These are phyloP conservation scores for Polygonum maritimum DNA, from an alignment of 148 eudicot genomes.

Conservation along the genomic window DNA sequence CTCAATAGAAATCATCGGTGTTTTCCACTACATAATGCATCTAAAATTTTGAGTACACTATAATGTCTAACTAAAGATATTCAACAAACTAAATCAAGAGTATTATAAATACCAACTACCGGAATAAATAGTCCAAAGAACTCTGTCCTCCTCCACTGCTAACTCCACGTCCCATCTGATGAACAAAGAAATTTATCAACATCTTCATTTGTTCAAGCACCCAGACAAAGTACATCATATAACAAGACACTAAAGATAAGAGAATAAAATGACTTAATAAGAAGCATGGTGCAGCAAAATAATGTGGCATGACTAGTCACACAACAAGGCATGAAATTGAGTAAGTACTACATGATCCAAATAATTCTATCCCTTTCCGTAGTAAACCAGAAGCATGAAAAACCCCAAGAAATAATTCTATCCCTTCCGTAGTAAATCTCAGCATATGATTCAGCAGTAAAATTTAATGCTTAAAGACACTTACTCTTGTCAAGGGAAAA, in stretches of 20 bases:
- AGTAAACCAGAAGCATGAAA: no score
- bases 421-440: no score
- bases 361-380: no score
- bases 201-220: not conserved
- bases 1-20: no score
- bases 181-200: not conserved
- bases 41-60: no score
- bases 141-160: constrained; percentile 70
- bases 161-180: constrained; percentile 54
- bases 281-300: not conserved
- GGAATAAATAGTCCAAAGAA: constrained; percentile 45
- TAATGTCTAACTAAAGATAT: no score
- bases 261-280: not conserved
- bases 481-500: not conserved
- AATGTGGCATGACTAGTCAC: not conserved
- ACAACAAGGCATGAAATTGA: not conserved
- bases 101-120: no score
- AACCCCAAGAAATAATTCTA: no score
- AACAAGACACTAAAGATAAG: not conserved
- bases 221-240: not conserved
- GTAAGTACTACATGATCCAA: no score
- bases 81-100: no score
- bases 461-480: not conserved
- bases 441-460: not conserved
- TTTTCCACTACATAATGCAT: no score